These are phyloP conservation scores for Melaleuca alternifolia DNA, from an alignment of 345 rosid genomes.

Conservation along the genomic window DNA sequence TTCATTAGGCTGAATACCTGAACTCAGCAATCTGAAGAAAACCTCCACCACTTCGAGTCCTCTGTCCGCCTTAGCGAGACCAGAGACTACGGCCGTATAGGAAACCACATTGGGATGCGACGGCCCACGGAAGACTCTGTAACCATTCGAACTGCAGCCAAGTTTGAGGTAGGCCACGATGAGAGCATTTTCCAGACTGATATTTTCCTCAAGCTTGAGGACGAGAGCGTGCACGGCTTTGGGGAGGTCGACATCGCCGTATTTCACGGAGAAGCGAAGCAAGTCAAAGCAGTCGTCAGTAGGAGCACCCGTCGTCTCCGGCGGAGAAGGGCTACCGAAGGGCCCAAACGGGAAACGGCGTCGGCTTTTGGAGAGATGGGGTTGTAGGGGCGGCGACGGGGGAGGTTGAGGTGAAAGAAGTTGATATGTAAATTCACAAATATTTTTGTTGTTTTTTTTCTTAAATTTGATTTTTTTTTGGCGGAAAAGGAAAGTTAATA, in stretches of 20 bases:
- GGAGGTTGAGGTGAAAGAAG: slow-evolving; percentile 5
- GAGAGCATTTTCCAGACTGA: slow-evolving; percentile 36
- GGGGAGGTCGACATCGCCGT: slow-evolving; percentile 33
- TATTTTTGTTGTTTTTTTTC: too few relatives aligned
- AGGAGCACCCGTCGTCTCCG: slow-evolving; percentile 4
- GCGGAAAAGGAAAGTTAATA: too few relatives aligned
- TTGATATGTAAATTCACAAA: too few relatives aligned
- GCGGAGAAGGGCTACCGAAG: background rate
- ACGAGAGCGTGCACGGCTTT: slow-evolving; percentile 51
- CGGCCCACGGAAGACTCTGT: slow-evolving; percentile 28
- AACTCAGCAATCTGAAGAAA: slow-evolving; percentile 48
- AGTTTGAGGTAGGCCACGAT: slow-evolving; percentile 52
- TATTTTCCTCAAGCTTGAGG: slow-evolving; percentile 34
- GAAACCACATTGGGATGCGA: slow-evolving; percentile 53
- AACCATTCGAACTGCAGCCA: slow-evolving; percentile 40
- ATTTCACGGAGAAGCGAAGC: background rate
- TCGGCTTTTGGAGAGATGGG: slow-evolving; percentile 4
- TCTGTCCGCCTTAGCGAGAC: slow-evolving; percentile 32
- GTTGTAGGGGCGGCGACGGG: background rate
- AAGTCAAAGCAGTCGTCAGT: slow-evolving; percentile 16
- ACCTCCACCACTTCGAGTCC: slow-evolving; percentile 37
- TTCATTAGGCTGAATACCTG: slow-evolving; percentile 37
- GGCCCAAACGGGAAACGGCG: background rate
- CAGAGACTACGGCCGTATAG: slow-evolving; percentile 51
- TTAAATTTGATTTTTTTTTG: too few relatives aligned